A percentile compares a stretch with the other conserved stretches of the same genome.
Conservation (phyloP, 2,329 filamentous ascomycete species). For the Nigrospora sphaerica region DNA sequence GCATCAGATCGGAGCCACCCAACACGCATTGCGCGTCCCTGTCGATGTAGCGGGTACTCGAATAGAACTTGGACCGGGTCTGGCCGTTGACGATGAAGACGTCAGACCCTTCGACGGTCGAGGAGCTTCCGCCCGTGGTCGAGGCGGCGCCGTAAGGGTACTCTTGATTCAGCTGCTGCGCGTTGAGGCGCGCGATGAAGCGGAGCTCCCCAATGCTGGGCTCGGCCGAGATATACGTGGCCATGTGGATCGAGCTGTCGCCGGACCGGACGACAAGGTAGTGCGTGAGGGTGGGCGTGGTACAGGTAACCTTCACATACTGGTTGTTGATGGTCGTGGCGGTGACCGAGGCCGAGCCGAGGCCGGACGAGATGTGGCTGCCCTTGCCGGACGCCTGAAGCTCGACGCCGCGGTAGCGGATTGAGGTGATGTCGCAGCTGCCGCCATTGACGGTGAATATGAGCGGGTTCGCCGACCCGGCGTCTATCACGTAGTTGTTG, state of each 20-base stretch:
- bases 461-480: slow-evolving; percentile 35
- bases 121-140: slow-evolving; percentile 42
- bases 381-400: slow-evolving; percentile 45
- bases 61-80: slow-evolving; percentile 65
- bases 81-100: slow-evolving; percentile 53
- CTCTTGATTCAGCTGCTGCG: slow-evolving; percentile 40
- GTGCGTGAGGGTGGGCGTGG: slow-evolving; percentile 53
- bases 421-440: slow-evolving; percentile 58
- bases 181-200: slow-evolving; percentile 55
- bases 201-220: slow-evolving; percentile 53
- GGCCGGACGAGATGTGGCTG: slow-evolving; percentile 52
- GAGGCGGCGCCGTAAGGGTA: slow-evolving; percentile 48
- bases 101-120: slow-evolving; percentile 50
- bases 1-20: slow-evolving; percentile 36
- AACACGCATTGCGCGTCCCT: slow-evolving; percentile 57
- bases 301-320: slow-evolving; percentile 57
- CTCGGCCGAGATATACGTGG: slow-evolving; percentile 53
- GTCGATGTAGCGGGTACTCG: slow-evolving; percentile 62
- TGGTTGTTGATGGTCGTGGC: slow-evolving; percentile 24
- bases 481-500: slow-evolving; percentile 30
- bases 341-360: slow-evolving; percentile 50
- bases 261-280: slow-evolving; percentile 56
- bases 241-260: slow-evolving; percentile 53
- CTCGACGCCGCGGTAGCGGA: slow-evolving; percentile 52
- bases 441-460: slow-evolving; percentile 42